phyloP scores from a whole-genome alignment of 2,329 filamentous ascomycete genomes.

The Didymosphaeria variabile region DNA sequence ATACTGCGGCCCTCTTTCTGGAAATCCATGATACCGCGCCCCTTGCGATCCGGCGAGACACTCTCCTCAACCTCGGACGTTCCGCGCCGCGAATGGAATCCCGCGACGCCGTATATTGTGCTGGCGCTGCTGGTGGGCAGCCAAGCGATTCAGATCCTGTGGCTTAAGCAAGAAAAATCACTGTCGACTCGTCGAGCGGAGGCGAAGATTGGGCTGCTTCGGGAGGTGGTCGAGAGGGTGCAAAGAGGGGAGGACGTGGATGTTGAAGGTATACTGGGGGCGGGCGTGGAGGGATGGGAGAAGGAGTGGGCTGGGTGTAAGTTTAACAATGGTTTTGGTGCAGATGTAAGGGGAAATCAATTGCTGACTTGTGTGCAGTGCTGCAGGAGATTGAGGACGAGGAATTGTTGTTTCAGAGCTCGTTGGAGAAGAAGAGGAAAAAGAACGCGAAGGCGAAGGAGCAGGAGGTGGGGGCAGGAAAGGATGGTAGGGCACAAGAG shows the following conservation, averaged over 20 bases:
- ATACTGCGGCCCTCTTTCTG: constrained; percentile 50
- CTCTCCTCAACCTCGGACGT: constrained; percentile 15
- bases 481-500: not conserved
- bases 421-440: constrained; percentile 33
- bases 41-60: constrained; percentile 27
- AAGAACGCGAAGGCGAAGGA: constrained; percentile 22
- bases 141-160: constrained; percentile 93
- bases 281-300: constrained; percentile 78
- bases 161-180: constrained; percentile 76
- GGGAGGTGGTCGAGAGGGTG: constrained; percentile 70
- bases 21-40: constrained; percentile 48
- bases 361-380: constrained; percentile 55
- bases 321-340: constrained; percentile 32
- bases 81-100: constrained; percentile 55
- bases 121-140: constrained; percentile 84
- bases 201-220: constrained; percentile 77
- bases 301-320: constrained; percentile 86
- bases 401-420: constrained; percentile 61
- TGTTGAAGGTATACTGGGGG: constrained; percentile 82
- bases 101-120: constrained; percentile 73
- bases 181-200: constrained; percentile 80
- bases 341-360: constrained; percentile 3
- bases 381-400: constrained; percentile 73
- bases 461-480: not conserved
- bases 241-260: constrained; percentile 60